Percentiles rank a stretch among this genome's conserved stretches.
These are phyloP conservation scores for Lachancea kluyveri DNA, from an alignment of 805 yeast species.

Conservation along the genomic window DNA sequence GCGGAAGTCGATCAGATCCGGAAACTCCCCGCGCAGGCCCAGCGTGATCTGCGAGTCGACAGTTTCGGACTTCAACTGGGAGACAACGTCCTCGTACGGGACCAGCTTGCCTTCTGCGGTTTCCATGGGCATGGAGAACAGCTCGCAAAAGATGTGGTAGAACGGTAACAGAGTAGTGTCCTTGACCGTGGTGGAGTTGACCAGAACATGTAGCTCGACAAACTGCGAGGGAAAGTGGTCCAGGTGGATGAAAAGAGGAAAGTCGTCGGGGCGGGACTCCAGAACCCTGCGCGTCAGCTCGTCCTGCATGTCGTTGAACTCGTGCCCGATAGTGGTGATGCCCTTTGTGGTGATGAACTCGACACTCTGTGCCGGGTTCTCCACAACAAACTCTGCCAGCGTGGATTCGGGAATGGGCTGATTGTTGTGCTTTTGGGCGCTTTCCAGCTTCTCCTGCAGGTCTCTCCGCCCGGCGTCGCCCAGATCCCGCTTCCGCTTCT, in stretches of 20 bases:
- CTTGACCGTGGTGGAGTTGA: constrained; percentile 49
- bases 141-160: constrained; percentile 55
- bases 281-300: constrained; percentile 25
- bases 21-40: constrained; percentile 54
- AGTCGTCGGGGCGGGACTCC: constrained; percentile 35
- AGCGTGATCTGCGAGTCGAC: constrained; percentile 49
- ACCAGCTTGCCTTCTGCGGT: constrained; percentile 52
- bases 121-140: constrained; percentile 68
- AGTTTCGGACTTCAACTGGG: constrained; percentile 66
- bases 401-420: constrained; percentile 68
- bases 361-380: constrained; percentile 66
- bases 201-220: constrained; percentile 55
- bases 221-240: constrained; percentile 80
- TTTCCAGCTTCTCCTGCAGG: constrained; percentile 44
- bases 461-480: constrained; percentile 56
- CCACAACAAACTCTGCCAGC: constrained; percentile 54
- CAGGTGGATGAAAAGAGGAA: constrained; percentile 68
- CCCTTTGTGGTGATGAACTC: constrained; percentile 64
- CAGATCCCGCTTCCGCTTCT: constrained; percentile 43
- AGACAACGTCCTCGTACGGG: constrained; percentile 72
- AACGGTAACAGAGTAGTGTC: constrained; percentile 51
- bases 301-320: constrained; percentile 29
- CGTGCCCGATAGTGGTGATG: constrained; percentile 50
- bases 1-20: constrained; percentile 58
- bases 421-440: constrained; percentile 65